These are phyloP conservation scores for Fusarium sp. DNA, from an alignment of 2,329 filamentous ascomycete species.

Conservation along the genomic window DNA sequence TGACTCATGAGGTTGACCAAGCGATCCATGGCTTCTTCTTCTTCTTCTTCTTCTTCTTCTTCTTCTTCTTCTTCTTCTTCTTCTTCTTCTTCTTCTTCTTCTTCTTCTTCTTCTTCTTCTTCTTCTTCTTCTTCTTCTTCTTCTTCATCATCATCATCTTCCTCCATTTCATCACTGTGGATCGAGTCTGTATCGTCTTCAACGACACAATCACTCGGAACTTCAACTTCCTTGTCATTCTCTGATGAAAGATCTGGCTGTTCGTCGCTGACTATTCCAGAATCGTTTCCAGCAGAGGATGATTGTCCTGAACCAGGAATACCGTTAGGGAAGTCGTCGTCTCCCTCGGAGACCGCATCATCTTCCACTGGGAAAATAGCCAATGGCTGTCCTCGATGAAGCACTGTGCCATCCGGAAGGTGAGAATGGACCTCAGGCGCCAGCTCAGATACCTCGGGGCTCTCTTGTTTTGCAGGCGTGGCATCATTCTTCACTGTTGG, in stretches of 20 bases:
- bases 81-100: too few relatives aligned
- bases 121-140: too few relatives aligned
- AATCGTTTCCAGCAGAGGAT: neutral
- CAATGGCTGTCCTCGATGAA: constrained; percentile 33
- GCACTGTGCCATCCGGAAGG: constrained; percentile 28
- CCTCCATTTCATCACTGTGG: neutral
- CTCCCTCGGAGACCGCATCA: neutral
- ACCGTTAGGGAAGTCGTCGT: neutral
- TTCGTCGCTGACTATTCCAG: neutral
- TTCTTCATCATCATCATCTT: constrained; percentile 20
- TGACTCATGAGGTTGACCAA: constrained; percentile 21
- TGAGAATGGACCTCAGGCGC: constrained; percentile 12
- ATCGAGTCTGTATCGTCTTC: neutral
- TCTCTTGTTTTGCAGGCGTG: neutral
- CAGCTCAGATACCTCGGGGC: neutral
- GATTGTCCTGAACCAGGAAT: neutral
- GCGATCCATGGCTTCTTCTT: constrained; percentile 28
- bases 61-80: too few relatives aligned
- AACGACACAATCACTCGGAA: neutral
- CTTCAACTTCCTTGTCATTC: neutral
- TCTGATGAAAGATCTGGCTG: neutral
- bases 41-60: too few relatives aligned
- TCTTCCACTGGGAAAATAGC: constrained; percentile 23
- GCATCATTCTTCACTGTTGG: neutral
- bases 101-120: too few relatives aligned